These are phyloP conservation scores for Ustilago bromivora DNA, from an alignment of 1,284 basidiomycete species.

Conservation along the genomic window DNA sequence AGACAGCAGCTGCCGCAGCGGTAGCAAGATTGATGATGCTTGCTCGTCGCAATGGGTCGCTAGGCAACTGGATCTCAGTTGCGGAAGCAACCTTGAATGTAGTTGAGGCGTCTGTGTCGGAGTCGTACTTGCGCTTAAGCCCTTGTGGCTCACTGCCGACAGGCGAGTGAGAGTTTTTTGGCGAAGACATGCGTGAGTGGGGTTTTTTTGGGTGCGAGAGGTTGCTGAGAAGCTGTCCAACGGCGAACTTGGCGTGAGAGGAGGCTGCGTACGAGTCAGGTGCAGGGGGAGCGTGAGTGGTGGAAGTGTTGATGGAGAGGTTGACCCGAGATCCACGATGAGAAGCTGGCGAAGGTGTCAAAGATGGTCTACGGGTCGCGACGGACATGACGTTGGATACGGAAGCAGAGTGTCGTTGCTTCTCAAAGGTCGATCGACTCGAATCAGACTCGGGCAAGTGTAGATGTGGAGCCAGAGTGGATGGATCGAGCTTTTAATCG, in stretches of 20 bases:
- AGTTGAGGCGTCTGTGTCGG: constrained; percentile 20
- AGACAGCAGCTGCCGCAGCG: constrained; percentile 42
- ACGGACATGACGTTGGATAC: constrained; percentile 33
- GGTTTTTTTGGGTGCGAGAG: constrained; percentile 28
- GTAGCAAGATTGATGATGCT: constrained; percentile 55
- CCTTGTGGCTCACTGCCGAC: constrained; percentile 10
- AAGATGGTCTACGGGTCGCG: constrained; percentile 37
- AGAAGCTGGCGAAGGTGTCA: constrained; percentile 42
- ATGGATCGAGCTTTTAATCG: not conserved
- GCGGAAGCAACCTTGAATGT: constrained; percentile 28
- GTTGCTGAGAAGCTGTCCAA: constrained; percentile 35
- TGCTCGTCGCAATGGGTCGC: constrained; percentile 37
- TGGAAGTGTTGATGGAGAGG: constrained; percentile 20
- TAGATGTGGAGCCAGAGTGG: not conserved
- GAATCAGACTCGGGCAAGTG: not conserved
- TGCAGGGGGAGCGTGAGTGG: not conserved
- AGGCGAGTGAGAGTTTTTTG: constrained; percentile 23
- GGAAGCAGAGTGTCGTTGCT: not conserved
- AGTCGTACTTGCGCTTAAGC: constrained; percentile 41
- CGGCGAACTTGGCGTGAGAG: constrained; percentile 26
- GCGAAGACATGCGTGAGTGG: constrained; percentile 26
- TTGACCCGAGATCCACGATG: constrained; percentile 47
- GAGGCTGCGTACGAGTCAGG: constrained; percentile 12
- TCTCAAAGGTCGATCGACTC: not conserved
- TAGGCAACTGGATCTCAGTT: constrained; percentile 34